These are phyloP conservation scores for Rhodofomes roseus DNA, from an alignment of 1,284 basidiomycete genomes.

Conservation along the genomic window DNA sequence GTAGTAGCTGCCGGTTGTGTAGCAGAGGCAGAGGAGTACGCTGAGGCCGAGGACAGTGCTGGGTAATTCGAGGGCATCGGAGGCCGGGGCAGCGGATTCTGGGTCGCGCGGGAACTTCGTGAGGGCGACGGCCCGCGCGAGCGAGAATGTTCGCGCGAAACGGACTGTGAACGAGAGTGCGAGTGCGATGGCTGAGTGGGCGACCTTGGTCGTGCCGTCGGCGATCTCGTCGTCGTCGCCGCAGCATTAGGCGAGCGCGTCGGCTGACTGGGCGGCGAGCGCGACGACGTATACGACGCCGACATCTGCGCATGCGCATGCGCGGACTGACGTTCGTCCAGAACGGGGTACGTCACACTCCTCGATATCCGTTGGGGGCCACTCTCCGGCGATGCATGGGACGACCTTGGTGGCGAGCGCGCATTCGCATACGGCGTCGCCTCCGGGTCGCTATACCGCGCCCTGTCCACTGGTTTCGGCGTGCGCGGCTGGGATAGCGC, in stretches of 20 bases:
- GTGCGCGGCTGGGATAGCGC: slow-evolving; percentile 21
- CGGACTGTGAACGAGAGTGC: neutral
- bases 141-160: slow-evolving; percentile 4
- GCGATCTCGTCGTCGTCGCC: neutral
- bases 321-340: neutral
- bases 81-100: slow-evolving; percentile 26
- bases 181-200: neutral
- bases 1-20: neutral
- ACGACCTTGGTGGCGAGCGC: slow-evolving; percentile 11
- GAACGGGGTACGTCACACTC: slow-evolving; percentile 14
- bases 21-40: neutral
- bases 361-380: slow-evolving; percentile 17
- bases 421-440: slow-evolving; percentile 13
- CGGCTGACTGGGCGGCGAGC: slow-evolving; percentile 4
- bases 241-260: neutral
- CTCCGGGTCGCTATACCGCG: slow-evolving; percentile 9
- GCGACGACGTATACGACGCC: neutral
- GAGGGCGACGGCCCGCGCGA: slow-evolving; percentile 11
- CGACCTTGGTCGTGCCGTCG: neutral
- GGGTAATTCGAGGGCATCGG: slow-evolving; percentile 18
- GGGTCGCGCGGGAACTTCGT: slow-evolving; percentile 1
- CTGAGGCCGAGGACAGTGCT: neutral
- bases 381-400: slow-evolving; percentile 9
- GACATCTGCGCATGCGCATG: neutral
- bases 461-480: slow-evolving; percentile 9